Evolutionary conservation across 371 early-diverging fungal species (phyloP).

Genomic region (Paraphysoderma sedebokerense): DNA sequence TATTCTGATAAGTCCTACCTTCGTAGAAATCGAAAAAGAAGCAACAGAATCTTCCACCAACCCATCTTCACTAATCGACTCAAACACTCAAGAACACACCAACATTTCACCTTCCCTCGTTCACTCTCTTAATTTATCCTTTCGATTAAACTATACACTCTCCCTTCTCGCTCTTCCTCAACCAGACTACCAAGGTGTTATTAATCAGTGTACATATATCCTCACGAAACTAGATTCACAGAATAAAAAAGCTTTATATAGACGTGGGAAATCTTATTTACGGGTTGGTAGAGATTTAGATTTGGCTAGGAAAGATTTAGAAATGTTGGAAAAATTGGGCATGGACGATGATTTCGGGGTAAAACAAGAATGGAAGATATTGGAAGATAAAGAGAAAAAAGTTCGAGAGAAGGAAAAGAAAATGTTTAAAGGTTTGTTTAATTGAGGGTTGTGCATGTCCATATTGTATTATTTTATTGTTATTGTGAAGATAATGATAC

Average conservation of each 20-base stretch:
- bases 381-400: not conserved
- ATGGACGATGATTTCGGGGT: not conserved
- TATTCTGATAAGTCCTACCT: no score
- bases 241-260: not conserved
- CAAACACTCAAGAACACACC: no score
- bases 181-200: not conserved
- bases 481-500: no score
- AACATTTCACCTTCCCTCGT: no score
- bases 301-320: not conserved
- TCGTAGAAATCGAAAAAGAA: no score
- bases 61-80: no score
- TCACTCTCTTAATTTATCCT: no score
- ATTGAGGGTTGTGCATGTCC: no score
- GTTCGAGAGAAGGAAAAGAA: not conserved
- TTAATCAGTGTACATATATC: not conserved
- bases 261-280: not conserved
- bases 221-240: not conserved
- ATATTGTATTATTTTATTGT: no score
- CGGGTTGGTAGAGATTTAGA: conserved; percentile 1
- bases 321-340: not conserved
- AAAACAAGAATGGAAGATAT: not conserved
- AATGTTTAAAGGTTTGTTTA: not conserved
- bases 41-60: no score
- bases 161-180: no score
- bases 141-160: no score